Base-by-base conservation (phyloP, 1,139 yeast species). In the Yamadazyma triangularis region DNA sequence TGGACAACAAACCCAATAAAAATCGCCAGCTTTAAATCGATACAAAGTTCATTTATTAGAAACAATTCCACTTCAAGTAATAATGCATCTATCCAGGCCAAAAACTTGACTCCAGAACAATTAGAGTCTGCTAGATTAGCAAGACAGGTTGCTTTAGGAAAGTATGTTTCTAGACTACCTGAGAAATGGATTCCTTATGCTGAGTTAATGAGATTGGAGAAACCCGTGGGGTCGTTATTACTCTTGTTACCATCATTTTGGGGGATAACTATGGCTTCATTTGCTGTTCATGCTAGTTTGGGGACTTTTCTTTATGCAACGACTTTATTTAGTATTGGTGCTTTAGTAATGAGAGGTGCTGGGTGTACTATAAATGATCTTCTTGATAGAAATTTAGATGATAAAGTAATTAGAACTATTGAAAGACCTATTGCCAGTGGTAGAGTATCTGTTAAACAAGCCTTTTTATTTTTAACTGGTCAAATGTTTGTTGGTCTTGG, bases 351-450 rank as follows among this genome's bases (percentile, higher is more conserved):
- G 96, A 74, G 99, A 56, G 96, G 97, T 24, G 97, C 96, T 2
- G 99, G 98, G 0, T 93, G 99, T 53, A 89, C 95, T 1, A 81
- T 93, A 35, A 93, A 93, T 50, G 99, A 93, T 55, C 65, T 89
- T 32, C 64, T 81, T 52, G 99, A 93, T 52, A 66, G 89, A 35
- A 69, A 89, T 39, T 64, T 89, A 33, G 99, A 93, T 49, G 70
- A 73, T 40, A 75, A 87, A 52, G 98, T 93, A 3, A 81, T 83
- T 8, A 72, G 99, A 44, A 89, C 98, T 0, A 73, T 79, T 34
- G 87, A 79, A 48, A 68, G 99, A 44, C 99, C 99, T 8, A 70
- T 93, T 27, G 93, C 98, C 0, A 77, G 95, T 26, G 91, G 95
- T 0, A 67, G 91, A 38, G 88, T 93, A 8, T 51, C 81, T 0